Conservation (phyloP, 306 rosid genomes). For the Cucurbita maxima region DNA sequence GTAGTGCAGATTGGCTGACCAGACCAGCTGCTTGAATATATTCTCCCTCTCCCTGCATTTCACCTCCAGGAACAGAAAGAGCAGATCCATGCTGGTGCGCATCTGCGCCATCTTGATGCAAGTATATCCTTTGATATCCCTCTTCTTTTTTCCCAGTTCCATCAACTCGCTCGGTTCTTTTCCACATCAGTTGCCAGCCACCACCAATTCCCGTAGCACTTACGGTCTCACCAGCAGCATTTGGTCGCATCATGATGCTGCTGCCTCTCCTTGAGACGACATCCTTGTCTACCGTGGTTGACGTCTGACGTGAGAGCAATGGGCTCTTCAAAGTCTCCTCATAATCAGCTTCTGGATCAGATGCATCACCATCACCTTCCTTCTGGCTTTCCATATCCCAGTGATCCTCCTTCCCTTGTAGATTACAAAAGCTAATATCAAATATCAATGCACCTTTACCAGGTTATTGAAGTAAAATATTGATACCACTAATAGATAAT, state of each 20-base stretch:
- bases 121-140: slow-evolving; percentile 23
- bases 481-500: neutral
- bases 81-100: slow-evolving; percentile 14
- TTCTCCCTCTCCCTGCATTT: slow-evolving; percentile 8
- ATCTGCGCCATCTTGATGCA: slow-evolving; percentile 21
- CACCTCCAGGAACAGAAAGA: slow-evolving; percentile 14
- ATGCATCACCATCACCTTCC: slow-evolving; percentile 10
- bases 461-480: neutral
- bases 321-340: slow-evolving; percentile 23
- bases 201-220: slow-evolving; percentile 27
- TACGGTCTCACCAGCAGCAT: slow-evolving; percentile 10
- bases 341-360: slow-evolving; percentile 11
- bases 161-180: slow-evolving; percentile 13
- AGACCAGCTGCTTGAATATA: slow-evolving; percentile 26
- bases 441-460: neutral
- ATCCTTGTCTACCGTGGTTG: slow-evolving; percentile 8
- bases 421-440: neutral
- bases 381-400: slow-evolving; percentile 24
- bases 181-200: slow-evolving; percentile 32
- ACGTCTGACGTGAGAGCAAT: slow-evolving; percentile 18
- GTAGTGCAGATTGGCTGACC: slow-evolving; percentile 23
- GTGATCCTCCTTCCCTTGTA: slow-evolving; percentile 7
- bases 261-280: slow-evolving; percentile 5
- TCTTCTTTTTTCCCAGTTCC: slow-evolving; percentile 21
- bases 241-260: neutral